Base-by-base conservation (phyloP, 805 yeast species). In the Nakazawaea pomicola region DNA sequence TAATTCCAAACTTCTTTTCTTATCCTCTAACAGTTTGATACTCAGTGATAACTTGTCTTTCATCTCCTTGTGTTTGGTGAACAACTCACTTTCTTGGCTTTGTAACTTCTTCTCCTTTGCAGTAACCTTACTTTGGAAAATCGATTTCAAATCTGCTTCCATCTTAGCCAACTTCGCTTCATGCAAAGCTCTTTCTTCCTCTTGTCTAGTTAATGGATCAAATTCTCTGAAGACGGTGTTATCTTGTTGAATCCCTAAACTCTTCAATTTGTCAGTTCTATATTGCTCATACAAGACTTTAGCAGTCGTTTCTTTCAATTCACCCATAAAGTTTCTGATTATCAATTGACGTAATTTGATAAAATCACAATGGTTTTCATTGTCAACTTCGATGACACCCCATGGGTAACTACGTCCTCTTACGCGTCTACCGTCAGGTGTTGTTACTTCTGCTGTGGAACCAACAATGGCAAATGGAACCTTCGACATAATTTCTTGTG, bases 101-200 rank as follows among this genome's bases (percentile, higher is more conserved):
- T 90, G 96, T 58, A 93, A 76, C 69, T 91, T 91, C 75, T 89
- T 87, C 65, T 93, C 99, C 79, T 93, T 95, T 66, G 90, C 96
- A 45, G 83, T 70, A 24, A 93, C 99, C 70, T 93, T 93, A 58
- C 86, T 93, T 67, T 90, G 95, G 79, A 93, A 93, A 42, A 93
- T 95, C 20, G 81, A 73, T 68, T 91, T 90, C 97, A 93, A 89
- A 66, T 93, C 98, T 30, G 88, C 77, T 68, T 93, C 98, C 83
- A 93, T 78, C 70, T 87, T 88, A 44, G 90, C 83, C 54, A 93
- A 73, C 60, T 91, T 89, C 47, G 95, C 95, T 67, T 88, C 96
- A 61, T 93, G 98, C 57, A 87, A 72, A 27, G 83, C 81, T 56
- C 85, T 83, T 65, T 93, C 98, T 66, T 93, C 98, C 63, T 84